These are phyloP conservation scores for Cytospora mali DNA, from an alignment of 2,329 filamentous ascomycete species.

Conservation along the genomic window DNA sequence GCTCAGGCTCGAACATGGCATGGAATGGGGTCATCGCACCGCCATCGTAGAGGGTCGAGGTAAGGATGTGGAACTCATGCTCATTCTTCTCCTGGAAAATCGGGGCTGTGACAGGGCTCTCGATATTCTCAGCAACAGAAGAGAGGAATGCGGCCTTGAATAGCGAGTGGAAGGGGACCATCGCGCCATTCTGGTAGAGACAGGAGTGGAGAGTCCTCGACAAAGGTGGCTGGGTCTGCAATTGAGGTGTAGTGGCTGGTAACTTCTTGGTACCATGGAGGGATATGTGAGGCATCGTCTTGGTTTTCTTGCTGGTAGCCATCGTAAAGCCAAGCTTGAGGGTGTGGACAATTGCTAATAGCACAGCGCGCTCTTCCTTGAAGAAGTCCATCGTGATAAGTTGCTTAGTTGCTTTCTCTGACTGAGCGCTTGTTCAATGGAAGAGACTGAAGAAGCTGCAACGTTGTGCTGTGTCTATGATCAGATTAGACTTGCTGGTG, in stretches of 20 bases:
- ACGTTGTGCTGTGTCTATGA: neutral
- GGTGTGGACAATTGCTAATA: neutral
- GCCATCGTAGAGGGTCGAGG: too few relatives aligned
- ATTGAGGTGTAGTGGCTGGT: neutral
- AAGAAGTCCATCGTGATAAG: neutral
- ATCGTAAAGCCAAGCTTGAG: slow-evolving; percentile 1
- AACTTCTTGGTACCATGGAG: neutral
- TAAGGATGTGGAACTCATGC: too few relatives aligned
- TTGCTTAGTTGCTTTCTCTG: neutral
- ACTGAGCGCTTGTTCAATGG: neutral
- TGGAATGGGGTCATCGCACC: neutral
- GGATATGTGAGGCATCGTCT: neutral
- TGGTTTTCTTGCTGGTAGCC: neutral
- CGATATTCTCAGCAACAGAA: too few relatives aligned
- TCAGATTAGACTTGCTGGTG: neutral
- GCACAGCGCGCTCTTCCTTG: neutral
- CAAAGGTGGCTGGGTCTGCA: too few relatives aligned
- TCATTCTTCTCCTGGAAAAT: too few relatives aligned
- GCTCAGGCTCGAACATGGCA: neutral
- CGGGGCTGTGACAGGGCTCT: too few relatives aligned
- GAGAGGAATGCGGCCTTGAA: neutral
- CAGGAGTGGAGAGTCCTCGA: neutral
- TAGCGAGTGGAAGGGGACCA: slow-evolving; percentile 2
- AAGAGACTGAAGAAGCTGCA: neutral
- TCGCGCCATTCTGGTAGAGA: neutral